Conservation (phyloP, 768 basidiomycete genomes). For the Tremella mesenterica region DNA sequence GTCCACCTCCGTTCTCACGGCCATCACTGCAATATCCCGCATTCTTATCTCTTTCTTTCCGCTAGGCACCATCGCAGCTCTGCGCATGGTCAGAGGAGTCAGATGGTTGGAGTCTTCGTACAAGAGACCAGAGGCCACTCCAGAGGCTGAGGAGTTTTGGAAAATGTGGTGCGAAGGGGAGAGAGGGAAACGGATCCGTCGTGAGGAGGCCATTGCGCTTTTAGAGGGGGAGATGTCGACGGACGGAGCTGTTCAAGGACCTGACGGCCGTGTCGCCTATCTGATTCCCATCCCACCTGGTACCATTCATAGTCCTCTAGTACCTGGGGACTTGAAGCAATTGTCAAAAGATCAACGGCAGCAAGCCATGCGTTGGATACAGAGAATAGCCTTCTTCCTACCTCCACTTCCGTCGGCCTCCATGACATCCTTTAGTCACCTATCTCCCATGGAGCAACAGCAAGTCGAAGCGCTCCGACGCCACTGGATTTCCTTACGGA, state of each 20-base stretch:
- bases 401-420: conserved; percentile 31
- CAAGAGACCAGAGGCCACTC: conserved; percentile 12
- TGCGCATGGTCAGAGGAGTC: conserved; percentile 13
- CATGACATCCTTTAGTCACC: conserved; percentile 14
- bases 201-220: conserved; percentile 13
- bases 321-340: not conserved
- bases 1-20: conserved; percentile 29
- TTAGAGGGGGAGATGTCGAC: conserved; percentile 10
- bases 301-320: not conserved
- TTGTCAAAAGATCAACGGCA: not conserved
- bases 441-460: conserved; percentile 9
- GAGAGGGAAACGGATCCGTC: conserved; percentile 6
- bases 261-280: conserved; percentile 16
- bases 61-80: conserved; percentile 30
- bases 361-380: conserved; percentile 1
- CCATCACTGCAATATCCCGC: conserved; percentile 34
- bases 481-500: conserved; percentile 21
- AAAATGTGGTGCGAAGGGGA: conserved; percentile 39
- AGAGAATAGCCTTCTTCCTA: conserved; percentile 17
- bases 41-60: conserved; percentile 40
- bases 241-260: conserved; percentile 6
- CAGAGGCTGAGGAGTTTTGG: conserved; percentile 32
- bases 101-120: conserved; percentile 16
- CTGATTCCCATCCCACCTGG: conserved; percentile 9
- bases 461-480: conserved; percentile 24